Evolutionary conservation across 441 rosid species (phyloP).

Genomic region (Breynia disticha): DNA sequence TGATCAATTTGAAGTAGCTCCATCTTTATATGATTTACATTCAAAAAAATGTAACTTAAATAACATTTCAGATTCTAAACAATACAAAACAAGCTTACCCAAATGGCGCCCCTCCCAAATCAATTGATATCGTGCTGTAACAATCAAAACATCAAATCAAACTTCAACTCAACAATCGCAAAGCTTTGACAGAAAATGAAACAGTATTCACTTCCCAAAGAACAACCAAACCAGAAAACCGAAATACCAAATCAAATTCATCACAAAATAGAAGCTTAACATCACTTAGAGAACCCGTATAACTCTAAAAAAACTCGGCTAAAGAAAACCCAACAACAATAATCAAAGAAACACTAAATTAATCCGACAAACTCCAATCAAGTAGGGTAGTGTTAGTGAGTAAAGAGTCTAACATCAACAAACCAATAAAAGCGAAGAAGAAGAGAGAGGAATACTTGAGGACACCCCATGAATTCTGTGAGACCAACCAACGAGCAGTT

Average conservation of each 20-base stretch:
- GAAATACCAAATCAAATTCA: too few relatives aligned
- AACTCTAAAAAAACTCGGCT: too few relatives aligned
- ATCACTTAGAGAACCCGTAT: too few relatives aligned
- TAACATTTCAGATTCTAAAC: not conserved
- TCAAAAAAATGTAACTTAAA: not conserved
- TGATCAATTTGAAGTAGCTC: not conserved
- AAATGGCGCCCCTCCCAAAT: conserved; percentile 77
- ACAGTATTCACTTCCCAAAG: too few relatives aligned
- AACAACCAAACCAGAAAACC: too few relatives aligned
- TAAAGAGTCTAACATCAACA: not conserved
- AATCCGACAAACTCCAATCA: not conserved
- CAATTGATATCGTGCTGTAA: conserved; percentile 68
- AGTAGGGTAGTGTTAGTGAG: not conserved
- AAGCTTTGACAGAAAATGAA: too few relatives aligned
- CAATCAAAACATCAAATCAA: conserved; percentile 15
- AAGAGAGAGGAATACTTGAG: conserved; percentile 36
- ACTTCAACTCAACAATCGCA: conserved; percentile 1
- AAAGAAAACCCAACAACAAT: too few relatives aligned
- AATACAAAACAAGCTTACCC: conserved; percentile 38
- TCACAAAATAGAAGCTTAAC: too few relatives aligned
- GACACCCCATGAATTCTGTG: conserved; percentile 77
- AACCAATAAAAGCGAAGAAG: conserved; percentile 1
- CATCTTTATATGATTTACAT: not conserved
- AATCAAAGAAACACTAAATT: not conserved
- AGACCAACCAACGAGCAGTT: conserved; percentile 89